phyloP scores from a whole-genome alignment of 192 early-diverging fungal genomes.

The Diversispora eburnea region DNA sequence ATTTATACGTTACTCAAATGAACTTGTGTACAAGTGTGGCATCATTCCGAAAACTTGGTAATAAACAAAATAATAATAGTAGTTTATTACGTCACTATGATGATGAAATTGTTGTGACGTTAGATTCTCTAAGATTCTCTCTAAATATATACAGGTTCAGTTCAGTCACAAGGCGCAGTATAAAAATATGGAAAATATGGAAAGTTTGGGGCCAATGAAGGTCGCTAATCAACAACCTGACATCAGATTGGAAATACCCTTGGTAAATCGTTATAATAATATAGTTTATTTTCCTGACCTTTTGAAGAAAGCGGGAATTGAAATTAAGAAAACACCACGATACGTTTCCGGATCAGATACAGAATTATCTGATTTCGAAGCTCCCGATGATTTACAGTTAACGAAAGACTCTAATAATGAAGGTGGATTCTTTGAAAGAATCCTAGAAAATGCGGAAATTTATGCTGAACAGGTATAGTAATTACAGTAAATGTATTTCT shows the following conservation, averaged over 20 bases:
- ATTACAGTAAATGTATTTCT: not conserved
- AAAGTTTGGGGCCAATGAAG: no score
- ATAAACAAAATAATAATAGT: no score
- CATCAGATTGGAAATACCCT: not conserved
- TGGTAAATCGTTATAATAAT: not conserved
- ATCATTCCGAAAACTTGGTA: no score
- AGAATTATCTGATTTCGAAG: constrained; percentile 2
- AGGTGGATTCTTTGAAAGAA: constrained; percentile 6
- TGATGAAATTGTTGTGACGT: no score
- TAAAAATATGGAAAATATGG: no score
- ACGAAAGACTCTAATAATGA: not conserved
- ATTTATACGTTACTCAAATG: no score
- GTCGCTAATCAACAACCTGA: not conserved
- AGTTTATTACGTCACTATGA: no score
- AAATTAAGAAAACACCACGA: constrained; percentile 10
- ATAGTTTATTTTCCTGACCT: constrained; percentile 7
- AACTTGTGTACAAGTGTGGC: no score
- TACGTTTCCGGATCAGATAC: constrained; percentile 6
- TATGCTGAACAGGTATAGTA: not conserved
- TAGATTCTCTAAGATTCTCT: no score
- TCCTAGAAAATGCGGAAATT: constrained; percentile 7
- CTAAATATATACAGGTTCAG: no score
- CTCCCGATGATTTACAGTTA: not conserved
- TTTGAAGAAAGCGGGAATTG: not conserved
- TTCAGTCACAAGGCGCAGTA: no score